phyloP scores from a whole-genome alignment of 805 yeast genomes.

The Starmerella floris region DNA sequence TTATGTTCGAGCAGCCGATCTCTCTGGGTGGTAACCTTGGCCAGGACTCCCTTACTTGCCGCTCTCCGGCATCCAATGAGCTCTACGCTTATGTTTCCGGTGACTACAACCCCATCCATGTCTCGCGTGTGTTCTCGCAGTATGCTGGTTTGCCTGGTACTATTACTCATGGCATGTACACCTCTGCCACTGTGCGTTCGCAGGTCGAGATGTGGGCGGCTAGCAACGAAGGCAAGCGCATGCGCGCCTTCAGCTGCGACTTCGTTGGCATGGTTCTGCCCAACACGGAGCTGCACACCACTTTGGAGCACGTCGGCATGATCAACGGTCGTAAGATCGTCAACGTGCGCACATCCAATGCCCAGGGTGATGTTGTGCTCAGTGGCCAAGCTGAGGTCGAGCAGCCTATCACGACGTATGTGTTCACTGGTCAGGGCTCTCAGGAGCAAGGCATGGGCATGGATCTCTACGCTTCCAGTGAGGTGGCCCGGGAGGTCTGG shows the following conservation, averaged over 20 bases:
- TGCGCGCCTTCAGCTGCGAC: constrained; percentile 79
- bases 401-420: constrained; percentile 92
- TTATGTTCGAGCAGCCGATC: constrained; percentile 76
- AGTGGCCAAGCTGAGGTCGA: constrained; percentile 97
- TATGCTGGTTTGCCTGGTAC: constrained; percentile 95
- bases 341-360: constrained; percentile 77
- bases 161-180: constrained; percentile 98
- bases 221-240: constrained; percentile 88
- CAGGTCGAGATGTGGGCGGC: constrained; percentile 98
- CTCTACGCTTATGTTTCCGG: constrained; percentile 96
- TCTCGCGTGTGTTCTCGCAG: constrained; percentile 82
- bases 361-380: constrained; percentile 63
- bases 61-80: constrained; percentile 92
- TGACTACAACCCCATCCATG: constrained; percentile 97
- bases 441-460: constrained; percentile 99
- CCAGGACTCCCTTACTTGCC: constrained; percentile 33
- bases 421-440: constrained; percentile 99
- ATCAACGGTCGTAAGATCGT: constrained; percentile 96
- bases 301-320: constrained; percentile 94
- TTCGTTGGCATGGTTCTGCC: constrained; percentile 98
- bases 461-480: constrained; percentile 86
- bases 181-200: constrained; percentile 88
- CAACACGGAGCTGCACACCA: constrained; percentile 74
- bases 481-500: constrained; percentile 92
- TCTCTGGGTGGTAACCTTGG: constrained; percentile 42